These are phyloP conservation scores for Aspergillus cavernicola DNA, from an alignment of 495 filamentous ascomycete species.

Conservation along the genomic window DNA sequence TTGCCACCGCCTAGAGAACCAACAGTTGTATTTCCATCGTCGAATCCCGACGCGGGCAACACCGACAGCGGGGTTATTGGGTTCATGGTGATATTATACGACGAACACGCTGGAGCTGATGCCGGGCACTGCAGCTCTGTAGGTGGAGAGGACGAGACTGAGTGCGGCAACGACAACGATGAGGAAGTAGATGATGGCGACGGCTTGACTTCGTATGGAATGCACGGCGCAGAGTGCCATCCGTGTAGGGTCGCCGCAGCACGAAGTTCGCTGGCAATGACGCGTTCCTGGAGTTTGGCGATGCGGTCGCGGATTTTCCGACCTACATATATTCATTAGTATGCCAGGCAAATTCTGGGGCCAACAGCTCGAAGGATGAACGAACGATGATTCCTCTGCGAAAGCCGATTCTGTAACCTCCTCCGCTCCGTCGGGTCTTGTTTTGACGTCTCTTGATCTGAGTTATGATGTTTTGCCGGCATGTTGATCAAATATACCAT, in stretches of 20 bases:
- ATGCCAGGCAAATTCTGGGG: too few relatives aligned
- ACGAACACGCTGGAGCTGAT: not conserved
- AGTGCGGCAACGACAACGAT: not conserved
- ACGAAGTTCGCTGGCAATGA: conserved; percentile 39
- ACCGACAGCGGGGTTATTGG: not conserved
- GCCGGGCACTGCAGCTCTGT: not conserved
- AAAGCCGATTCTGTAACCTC: conserved; percentile 34
- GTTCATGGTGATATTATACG: not conserved
- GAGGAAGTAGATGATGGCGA: conserved; percentile 9
- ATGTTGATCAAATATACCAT: not conserved
- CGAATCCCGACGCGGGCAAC: not conserved
- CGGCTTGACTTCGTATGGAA: conserved; percentile 11
- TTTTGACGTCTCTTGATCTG: not conserved
- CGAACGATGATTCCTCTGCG: conserved; percentile 36
- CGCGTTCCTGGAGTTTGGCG: conserved; percentile 42
- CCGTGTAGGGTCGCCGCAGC: conserved; percentile 32
- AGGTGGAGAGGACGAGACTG: not conserved
- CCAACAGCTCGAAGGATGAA: not conserved
- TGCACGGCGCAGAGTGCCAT: conserved; percentile 19
- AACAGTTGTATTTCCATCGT: not conserved
- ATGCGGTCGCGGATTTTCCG: conserved; percentile 42
- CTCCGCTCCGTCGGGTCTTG: conserved; percentile 18
- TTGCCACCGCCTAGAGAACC: not conserved
- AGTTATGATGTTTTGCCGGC: not conserved
- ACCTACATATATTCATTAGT: conserved; percentile 18